These are phyloP conservation scores for Pestalotiopsis sp. DNA, from an alignment of 2,329 filamentous ascomycete species.

Conservation along the genomic window DNA sequence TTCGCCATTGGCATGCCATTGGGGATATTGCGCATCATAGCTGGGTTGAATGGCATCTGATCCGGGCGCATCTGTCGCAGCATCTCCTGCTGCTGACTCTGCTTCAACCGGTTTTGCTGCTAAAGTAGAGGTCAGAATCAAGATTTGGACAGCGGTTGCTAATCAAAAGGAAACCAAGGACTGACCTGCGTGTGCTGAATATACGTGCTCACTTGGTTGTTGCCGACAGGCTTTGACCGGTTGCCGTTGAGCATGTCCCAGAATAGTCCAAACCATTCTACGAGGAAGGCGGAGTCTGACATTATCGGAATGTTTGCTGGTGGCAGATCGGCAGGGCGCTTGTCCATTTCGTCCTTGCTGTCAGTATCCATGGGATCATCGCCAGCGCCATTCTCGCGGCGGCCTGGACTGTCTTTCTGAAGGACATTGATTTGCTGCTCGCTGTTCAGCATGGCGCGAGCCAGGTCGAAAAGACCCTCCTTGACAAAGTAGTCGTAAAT, in stretches of 20 bases:
- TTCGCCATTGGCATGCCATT: slow-evolving; percentile 65
- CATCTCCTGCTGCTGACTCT: slow-evolving; percentile 77
- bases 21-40: slow-evolving; percentile 68
- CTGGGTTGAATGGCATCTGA: slow-evolving; percentile 53
- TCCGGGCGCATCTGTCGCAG: slow-evolving; percentile 72
- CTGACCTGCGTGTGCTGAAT: slow-evolving; percentile 81
- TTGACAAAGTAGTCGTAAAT: slow-evolving; percentile 93
- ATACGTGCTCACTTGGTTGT: slow-evolving; percentile 71
- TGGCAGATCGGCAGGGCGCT: slow-evolving; percentile 80
- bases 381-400: slow-evolving; percentile 67
- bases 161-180: slow-evolving; percentile 12
- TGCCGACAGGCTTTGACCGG: slow-evolving; percentile 66
- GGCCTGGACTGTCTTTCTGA: slow-evolving; percentile 70
- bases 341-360: slow-evolving; percentile 76
- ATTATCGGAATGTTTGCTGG: slow-evolving; percentile 68
- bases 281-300: slow-evolving; percentile 81
- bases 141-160: neutral
- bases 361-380: slow-evolving; percentile 84
- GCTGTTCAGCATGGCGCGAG: slow-evolving; percentile 70
- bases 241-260: slow-evolving; percentile 94
- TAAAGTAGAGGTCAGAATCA: slow-evolving; percentile 30
- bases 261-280: slow-evolving; percentile 97
- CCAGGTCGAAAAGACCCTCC: slow-evolving; percentile 82
- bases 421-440: slow-evolving; percentile 66
- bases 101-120: slow-evolving; percentile 72